phyloP scores from a whole-genome alignment of 345 rosid genomes.

The Populus tremula region DNA sequence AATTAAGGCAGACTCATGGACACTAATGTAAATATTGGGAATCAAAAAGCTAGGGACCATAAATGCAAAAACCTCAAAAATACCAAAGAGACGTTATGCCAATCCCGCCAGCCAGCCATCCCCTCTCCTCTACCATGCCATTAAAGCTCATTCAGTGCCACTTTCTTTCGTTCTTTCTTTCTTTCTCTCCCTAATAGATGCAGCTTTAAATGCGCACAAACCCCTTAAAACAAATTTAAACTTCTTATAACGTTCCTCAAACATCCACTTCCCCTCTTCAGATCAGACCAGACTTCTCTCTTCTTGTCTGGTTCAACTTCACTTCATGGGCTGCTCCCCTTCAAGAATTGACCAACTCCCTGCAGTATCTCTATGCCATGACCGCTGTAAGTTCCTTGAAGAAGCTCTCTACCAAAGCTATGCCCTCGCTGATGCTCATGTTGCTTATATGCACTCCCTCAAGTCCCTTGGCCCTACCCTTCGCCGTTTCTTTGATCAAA shows the following conservation, averaged over 20 bases:
- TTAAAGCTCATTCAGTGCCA: neutral
- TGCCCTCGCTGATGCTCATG: slow-evolving; percentile 51
- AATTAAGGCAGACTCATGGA: too few relatives aligned
- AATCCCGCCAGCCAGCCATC: slow-evolving; percentile 28
- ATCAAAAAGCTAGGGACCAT: neutral
- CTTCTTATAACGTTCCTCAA: neutral
- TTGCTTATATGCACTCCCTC: slow-evolving; percentile 49
- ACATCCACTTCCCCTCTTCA: neutral
- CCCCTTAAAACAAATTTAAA: neutral
- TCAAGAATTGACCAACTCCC: slow-evolving; percentile 56
- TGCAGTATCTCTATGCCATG: slow-evolving; percentile 55
- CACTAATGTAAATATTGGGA: neutral
- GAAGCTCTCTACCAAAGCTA: slow-evolving; percentile 57
- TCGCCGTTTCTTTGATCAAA: slow-evolving; percentile 32
- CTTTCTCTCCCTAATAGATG: neutral
- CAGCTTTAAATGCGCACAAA: neutral
- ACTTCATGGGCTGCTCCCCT: slow-evolving; percentile 49
- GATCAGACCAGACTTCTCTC: neutral
- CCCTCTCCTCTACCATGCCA: neutral
- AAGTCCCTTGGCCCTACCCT: slow-evolving; percentile 46
- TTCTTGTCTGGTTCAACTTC: neutral
- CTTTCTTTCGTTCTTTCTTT: neutral
- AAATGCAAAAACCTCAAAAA: neutral
- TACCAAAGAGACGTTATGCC: slow-evolving; percentile 24
- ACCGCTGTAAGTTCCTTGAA: slow-evolving; percentile 54